Base-by-base conservation (phyloP, 2,329 filamentous ascomycete genomes). In the Alternaria tenuissima region DNA sequence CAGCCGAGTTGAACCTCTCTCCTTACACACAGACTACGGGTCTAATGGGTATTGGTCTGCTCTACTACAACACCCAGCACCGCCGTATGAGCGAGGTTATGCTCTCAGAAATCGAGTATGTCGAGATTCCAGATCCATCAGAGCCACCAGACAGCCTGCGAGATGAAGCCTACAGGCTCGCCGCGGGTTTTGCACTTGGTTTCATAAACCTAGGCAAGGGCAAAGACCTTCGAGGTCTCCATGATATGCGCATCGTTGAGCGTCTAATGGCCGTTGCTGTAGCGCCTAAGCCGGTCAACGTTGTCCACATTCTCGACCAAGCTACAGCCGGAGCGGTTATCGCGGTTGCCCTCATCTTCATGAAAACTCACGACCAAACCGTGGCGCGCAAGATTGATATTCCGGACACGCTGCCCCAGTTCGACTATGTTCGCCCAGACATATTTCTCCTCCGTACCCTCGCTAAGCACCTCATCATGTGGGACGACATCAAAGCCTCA, bases 11-110 rank as follows among this genome's bases (percentile, higher is more conserved):
- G 11, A 99, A 99, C 68, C 81, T 99, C 2, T 97, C 94, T 2
- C 91, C 93, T 4, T 84, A 96, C 18, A 97, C 94, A 0, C 95
- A 99, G 78, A 98, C 95, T 0, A 95, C 94, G 1, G 95, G 94
- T 20, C 91, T 99, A 42, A 96, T 99, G 93, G 95, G 95, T 2
- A 97, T 99, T 66, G 95, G 95, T 0, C 81, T 99, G 41, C 83
- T 99, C 1, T 99, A 98, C 78, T 96, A 91, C 80, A 91, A 94
- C 75, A 97, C 94, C 28, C 94, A 98, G 72, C 96, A 99, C 79
- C 91, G 96, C 30, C 89, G 96, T 38, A 99, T 99, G 95, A 98
- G 93, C 74, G 95, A 99, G 77, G 93, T 98, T 18, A 97, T 99
- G 93, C 87, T 99, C 52, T 98, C 94, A 0, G 95, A 99, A 76